Base-by-base conservation (phyloP, 345 rosid genomes). In the Rhodamnia argentea region DNA sequence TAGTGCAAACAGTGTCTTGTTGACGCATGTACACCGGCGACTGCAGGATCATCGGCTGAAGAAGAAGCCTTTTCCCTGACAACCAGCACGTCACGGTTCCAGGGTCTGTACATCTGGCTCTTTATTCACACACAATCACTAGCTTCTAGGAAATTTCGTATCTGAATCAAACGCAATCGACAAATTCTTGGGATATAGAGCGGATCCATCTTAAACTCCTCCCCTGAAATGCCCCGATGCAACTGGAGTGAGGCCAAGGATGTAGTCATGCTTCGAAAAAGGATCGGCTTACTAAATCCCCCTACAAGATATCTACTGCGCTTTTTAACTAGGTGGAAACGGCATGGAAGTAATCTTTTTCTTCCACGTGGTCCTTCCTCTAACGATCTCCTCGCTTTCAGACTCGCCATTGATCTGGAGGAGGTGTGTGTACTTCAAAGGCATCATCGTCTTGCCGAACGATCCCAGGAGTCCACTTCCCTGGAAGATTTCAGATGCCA, bases 311-410 rank as follows among this genome's bases (percentile, higher is more conserved):
- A 5, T 29, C 47, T 27, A 24, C 40, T 4, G 14, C 37, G 51
- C 74, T 12, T 29, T 86, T 85, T 52, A 74, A 26, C 83, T 87
- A 83, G 53, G 81, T 37, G 32, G 90, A 84, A 90, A 89, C 11
- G 89, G 88, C 83, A 86, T 18, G 15, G 84, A 56, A 20, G 88
- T 27, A 52, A 76, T 82, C 89, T 86, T 94, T 84, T 85, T 90
- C 89, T 90, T 92, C 95, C 97, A 93, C 55, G 59, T 84, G 16
- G 97, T 93, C 84, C 90, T 92, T 44, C 95, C 95, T 87, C 95
- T 89, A 10, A 92, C 93, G 44, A 93, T 92, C 90, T 94, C 95
- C 83, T 90, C 92, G 54, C 88, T 86, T 87, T 64, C 27, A 5
- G 83, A 54, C 82, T 84, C 88, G 12, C 92, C 89, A 47, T 90